A percentile compares a stretch with the other conserved stretches of the same genome.
Evolutionary conservation across 2,329 filamentous ascomycete genomes (phyloP).

Genomic region (Didymella sp.): DNA sequence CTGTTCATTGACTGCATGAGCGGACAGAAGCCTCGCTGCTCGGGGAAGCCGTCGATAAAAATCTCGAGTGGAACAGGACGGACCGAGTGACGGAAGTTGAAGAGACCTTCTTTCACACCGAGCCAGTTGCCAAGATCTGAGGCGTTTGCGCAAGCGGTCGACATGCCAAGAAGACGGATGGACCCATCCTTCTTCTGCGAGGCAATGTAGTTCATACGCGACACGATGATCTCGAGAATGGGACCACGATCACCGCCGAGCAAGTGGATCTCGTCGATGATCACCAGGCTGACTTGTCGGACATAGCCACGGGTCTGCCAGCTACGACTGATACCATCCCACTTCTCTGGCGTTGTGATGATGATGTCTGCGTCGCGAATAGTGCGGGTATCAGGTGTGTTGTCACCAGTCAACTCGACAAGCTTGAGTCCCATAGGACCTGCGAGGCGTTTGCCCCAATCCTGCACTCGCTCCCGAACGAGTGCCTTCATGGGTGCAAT

Average conservation of each 20-base stretch:
- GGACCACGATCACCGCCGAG: constrained; percentile 96
- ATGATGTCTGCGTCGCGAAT: constrained; percentile 97
- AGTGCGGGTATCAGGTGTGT: constrained; percentile 94
- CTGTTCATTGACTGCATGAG: constrained; percentile 99
- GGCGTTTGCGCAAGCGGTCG: constrained; percentile 95
- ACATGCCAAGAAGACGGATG: constrained; percentile 96
- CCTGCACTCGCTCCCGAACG: constrained; percentile 92
- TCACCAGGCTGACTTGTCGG: constrained; percentile 90
- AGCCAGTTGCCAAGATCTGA: constrained; percentile 95
- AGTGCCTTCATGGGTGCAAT: constrained; percentile 99
- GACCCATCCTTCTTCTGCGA: constrained; percentile 84
- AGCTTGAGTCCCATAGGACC: constrained; percentile 84
- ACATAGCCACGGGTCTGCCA: constrained; percentile 99
- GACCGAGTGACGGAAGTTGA: constrained; percentile 97
- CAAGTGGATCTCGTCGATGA: constrained; percentile 98
- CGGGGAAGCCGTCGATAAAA: constrained; percentile 96
- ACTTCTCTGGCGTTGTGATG: constrained; percentile 99
- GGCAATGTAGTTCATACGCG: constrained; percentile 97
- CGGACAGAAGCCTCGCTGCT: constrained; percentile 93
- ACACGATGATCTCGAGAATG: constrained; percentile 95
- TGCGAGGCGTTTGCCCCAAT: constrained; percentile 86
- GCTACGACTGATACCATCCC: constrained; percentile 98
- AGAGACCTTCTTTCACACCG: constrained; percentile 90
- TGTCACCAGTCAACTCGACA: constrained; percentile 96
- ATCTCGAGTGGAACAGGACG: constrained; percentile 94